Percentiles rank a stretch among this genome's conserved stretches.
phyloP scores from a whole-genome alignment of 75 land plant genomes.

The Gnetum montanum region DNA sequence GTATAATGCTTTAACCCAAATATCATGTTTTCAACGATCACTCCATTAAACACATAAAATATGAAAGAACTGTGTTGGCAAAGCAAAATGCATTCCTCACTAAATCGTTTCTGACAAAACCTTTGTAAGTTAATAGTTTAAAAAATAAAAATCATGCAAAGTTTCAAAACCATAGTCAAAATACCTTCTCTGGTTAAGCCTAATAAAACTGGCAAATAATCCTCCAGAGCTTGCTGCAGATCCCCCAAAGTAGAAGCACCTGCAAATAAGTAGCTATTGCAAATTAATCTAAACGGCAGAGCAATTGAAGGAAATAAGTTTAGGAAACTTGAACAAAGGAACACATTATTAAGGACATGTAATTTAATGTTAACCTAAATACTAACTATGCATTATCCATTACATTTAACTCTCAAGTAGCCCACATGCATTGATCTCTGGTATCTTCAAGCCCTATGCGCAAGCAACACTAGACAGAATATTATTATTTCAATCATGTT shows the following conservation, averaged over 20 bases:
- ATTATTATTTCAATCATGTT: too few relatives aligned
- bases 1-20: neutral
- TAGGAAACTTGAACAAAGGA: neutral
- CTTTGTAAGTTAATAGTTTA: neutral
- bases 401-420: neutral
- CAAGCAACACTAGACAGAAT: too few relatives aligned
- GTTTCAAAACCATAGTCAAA: neutral
- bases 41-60: neutral
- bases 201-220: slow-evolving; percentile 73
- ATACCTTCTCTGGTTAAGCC: slow-evolving; percentile 79
- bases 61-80: too few relatives aligned
- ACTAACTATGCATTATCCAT: neutral
- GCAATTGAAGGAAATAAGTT: neutral
- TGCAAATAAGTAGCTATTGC: slow-evolving; percentile 15
- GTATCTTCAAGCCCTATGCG: too few relatives aligned
- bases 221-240: slow-evolving; percentile 75
- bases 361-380: neutral
- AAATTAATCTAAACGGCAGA: neutral
- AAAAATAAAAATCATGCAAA: neutral
- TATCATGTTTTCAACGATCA: neutral
- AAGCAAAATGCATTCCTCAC: too few relatives aligned
- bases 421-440: neutral
- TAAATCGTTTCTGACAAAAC: too few relatives aligned
- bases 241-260: slow-evolving; percentile 53
- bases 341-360: neutral